Percentiles rank a stretch among this genome's conserved stretches.
phyloP scores from a whole-genome alignment of 495 filamentous ascomycete species.

The Margaritispora aquatica region DNA sequence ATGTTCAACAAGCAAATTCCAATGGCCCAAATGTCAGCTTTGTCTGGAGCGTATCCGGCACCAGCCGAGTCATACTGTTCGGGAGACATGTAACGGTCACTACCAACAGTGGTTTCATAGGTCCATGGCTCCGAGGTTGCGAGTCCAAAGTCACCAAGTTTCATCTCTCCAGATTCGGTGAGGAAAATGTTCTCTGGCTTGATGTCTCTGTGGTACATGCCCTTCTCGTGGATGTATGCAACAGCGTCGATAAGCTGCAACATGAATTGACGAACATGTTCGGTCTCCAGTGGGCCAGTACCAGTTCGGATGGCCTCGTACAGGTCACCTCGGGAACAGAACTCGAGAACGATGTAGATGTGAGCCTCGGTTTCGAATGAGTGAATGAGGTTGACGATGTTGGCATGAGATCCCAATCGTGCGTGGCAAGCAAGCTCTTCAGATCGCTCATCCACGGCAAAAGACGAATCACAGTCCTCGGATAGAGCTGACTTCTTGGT shows the following conservation, averaged over 20 bases:
- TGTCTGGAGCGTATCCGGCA: constrained; percentile 82
- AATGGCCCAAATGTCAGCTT: constrained; percentile 95
- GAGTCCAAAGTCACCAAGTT: constrained; percentile 93
- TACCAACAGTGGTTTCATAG: constrained; percentile 85
- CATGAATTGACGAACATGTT: constrained; percentile 97
- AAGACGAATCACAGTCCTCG: constrained; percentile 38
- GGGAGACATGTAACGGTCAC: constrained; percentile 98
- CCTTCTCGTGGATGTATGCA: constrained; percentile 82
- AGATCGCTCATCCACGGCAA: constrained; percentile 71
- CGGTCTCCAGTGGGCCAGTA: constrained; percentile 84
- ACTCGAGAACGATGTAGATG: constrained; percentile 89
- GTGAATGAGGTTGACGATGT: constrained; percentile 89
- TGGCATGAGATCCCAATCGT: constrained; percentile 71
- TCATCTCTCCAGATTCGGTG: constrained; percentile 77
- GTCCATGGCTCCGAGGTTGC: constrained; percentile 83
- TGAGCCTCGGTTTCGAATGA: constrained; percentile 89
- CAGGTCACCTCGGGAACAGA: constrained; percentile 91
- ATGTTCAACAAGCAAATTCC: constrained; percentile 95
- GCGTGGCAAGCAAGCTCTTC: constrained; percentile 83
- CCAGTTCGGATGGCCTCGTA: constrained; percentile 93
- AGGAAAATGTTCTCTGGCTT: constrained; percentile 99
- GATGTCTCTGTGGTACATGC: constrained; percentile 95
- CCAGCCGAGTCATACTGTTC: constrained; percentile 89
- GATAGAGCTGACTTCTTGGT: constrained; percentile 63
- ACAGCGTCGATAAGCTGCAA: constrained; percentile 86